These are phyloP conservation scores for Rosellinia necatrix DNA, from an alignment of 2,329 filamentous ascomycete genomes.

Conservation along the genomic window DNA sequence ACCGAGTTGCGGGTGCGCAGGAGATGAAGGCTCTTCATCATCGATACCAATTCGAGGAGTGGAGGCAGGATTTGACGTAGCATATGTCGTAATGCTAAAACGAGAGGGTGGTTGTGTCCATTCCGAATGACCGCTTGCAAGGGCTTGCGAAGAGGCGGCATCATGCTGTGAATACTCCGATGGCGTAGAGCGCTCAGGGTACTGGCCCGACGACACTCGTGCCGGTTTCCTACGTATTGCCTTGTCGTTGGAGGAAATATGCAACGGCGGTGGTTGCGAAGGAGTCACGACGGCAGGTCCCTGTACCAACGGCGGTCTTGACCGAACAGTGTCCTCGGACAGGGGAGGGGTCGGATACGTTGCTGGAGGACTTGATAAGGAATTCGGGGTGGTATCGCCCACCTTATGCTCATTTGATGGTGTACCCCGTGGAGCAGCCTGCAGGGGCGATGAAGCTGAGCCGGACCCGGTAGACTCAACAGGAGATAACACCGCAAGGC, in stretches of 20 bases:
- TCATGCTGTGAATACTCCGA: constrained; percentile 44
- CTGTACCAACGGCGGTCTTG: constrained; percentile 19
- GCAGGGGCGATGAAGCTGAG: constrained; percentile 38
- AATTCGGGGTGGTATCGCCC: constrained; percentile 9
- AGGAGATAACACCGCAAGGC: constrained; percentile 38
- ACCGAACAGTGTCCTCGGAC: constrained; percentile 37
- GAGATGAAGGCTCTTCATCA: constrained; percentile 45
- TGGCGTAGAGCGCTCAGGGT: constrained; percentile 42
- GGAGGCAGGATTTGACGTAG: constrained; percentile 53
- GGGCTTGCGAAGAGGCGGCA: constrained; percentile 31
- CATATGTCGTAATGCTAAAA: constrained; percentile 68
- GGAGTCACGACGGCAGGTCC: background rate
- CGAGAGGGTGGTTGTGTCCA: constrained; percentile 61
- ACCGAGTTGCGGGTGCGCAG: constrained; percentile 42
- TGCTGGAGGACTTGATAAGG: constrained; percentile 26
- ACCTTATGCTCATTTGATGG: constrained; percentile 12
- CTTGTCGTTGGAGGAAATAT: constrained; percentile 40
- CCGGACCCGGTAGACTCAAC: constrained; percentile 42
- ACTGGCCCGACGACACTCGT: constrained; percentile 30
- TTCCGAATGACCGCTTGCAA: constrained; percentile 32
- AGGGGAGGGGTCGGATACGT: constrained; percentile 46
- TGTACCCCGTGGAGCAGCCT: constrained; percentile 8
- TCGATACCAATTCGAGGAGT: constrained; percentile 47
- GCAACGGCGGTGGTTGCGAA: constrained; percentile 31
- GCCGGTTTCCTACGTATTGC: constrained; percentile 54